Evolutionary conservation across 352 stramenopile species (phyloP), one percentile per base, ranked within the genome.

Genomic region (Globisporangium recalcitrans): DNA sequence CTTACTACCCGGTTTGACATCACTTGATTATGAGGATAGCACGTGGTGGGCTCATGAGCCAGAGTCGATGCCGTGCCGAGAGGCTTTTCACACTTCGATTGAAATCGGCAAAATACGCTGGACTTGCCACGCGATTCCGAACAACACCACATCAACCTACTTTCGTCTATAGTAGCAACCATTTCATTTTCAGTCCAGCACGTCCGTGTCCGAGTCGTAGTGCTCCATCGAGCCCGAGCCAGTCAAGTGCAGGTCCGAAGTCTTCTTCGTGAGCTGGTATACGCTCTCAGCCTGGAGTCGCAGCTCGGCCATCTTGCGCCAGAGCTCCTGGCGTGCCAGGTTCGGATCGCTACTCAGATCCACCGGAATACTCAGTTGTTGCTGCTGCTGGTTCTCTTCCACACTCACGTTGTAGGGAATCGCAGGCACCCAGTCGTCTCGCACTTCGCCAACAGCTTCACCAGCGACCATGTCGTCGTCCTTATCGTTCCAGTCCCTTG

Each of bases 251-350:
- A 58, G 22, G 9, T 38, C 32, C 47, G 58, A 57, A 14, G 46
- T 81, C 48, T 82, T 70, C 52, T 78, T 81, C 31, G 79, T 83
- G 47, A 85, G 65, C 49, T 80, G 70, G 54, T 86, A 88, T 14
- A 79, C 77, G 11, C 72, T 76, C 57, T 88, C 78, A 0, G 78
- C 78, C 13, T 73, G 74, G 32, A 74, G 64, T n/a, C 80, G 74
- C 21, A 88, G 64, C 57, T 80, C 70, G 27, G 70, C 68, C 78
- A 88, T 88, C 57, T 70, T 80, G 44, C 73, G 61, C 59, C 79
- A 74, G 19, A 88, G 47, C 32, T 80, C 65, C 21, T 71, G 68
- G 4, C 61, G 67, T 5, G 21, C 14, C 38, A 32, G 16, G 8
- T 54, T 54, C 13, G 40, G 55, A 22, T 61, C 62, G 27, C 16